Evolutionary conservation across 805 yeast species (phyloP), one percentile per base, ranked within the genome.

Genomic region (Candida coquimbonensis): DNA sequence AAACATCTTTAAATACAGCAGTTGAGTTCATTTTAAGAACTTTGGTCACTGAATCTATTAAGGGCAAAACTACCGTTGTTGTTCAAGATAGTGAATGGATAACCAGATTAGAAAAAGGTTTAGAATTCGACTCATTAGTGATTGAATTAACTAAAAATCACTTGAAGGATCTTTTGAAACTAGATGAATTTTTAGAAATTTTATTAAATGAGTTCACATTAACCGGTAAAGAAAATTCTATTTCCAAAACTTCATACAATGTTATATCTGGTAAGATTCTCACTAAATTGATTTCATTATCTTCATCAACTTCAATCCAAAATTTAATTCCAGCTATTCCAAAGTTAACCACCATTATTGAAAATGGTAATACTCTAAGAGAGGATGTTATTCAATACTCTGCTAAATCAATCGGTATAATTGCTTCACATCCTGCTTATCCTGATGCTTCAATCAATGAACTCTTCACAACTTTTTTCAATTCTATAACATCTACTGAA

Each of bases 51-150:
- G 77, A 84, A 49, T 76, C 93, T 0, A 64, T 78, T 1, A 54
- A 58, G n/a, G 76, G 68, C 0, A 66, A 72, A 14, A 52, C 62
- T 0, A 80, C 89, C 0, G 80, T 81, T 2, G 61, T 87, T 40
- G 77, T 76, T 0, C 65, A 73, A 21, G 96, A 88, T 59, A 83
- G 82, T 50, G 82, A 83, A 43, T 88, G 96, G 96, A 66, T 69
- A 4, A 64, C 75, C 0, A 71, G 91, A 55, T 54, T 86, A 25
- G 87, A 83, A 9, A 85, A 78, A 48, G 86, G 91, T 0, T 43
- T 86, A 11, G 83, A 78, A 36, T 64, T 74, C 37, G 95, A 88
- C 56, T 69, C 69, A 0, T 57, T 54, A 3, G 86, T 84, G 1
- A 67, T 68, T n/a, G 14, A 39, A 0, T 53, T 60, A 1, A 49